Conservation (phyloP, 495 filamentous ascomycete genomes). For the Alectoria sarmentosa region DNA sequence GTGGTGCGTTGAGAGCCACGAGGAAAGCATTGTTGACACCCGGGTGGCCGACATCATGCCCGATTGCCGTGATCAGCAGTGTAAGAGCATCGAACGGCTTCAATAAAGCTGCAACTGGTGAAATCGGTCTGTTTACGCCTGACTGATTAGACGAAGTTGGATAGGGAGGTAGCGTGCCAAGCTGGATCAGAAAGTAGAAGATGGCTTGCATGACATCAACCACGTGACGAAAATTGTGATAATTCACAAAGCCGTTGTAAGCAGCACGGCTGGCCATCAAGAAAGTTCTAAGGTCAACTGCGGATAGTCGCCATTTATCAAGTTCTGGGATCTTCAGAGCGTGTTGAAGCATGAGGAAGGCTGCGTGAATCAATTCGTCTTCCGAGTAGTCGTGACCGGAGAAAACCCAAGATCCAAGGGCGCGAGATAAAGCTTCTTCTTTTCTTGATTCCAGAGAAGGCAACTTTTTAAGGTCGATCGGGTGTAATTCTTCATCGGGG, state of each 20-base stretch:
- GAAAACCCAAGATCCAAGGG: conserved; percentile 79
- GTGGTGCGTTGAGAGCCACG: conserved; percentile 82
- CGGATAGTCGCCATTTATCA: conserved; percentile 66
- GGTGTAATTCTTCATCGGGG: conserved; percentile 51
- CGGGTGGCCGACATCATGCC: conserved; percentile 95
- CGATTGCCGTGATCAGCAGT: conserved; percentile 87
- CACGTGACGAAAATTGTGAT: conserved; percentile 97
- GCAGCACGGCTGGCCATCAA: conserved; percentile 75
- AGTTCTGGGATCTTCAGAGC: conserved; percentile 76
- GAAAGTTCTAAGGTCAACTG: conserved; percentile 65
- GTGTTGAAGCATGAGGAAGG: conserved; percentile 81
- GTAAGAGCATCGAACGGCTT: conserved; percentile 82
- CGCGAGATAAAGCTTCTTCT: conserved; percentile 56
- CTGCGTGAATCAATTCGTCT: conserved; percentile 76
- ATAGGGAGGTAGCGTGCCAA: conserved; percentile 71
- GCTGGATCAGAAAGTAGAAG: conserved; percentile 82
- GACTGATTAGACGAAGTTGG: conserved; percentile 29
- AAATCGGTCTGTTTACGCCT: conserved; percentile 31
- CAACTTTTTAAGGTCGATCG: conserved; percentile 37
- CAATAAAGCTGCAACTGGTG: conserved; percentile 65
- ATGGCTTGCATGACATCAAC: conserved; percentile 92
- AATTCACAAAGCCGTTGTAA: conserved; percentile 94
- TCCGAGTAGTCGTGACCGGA: conserved; percentile 82
- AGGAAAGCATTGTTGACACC: conserved; percentile 98
- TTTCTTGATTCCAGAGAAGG: conserved; percentile 38